Conservation (phyloP, 768 basidiomycete genomes). For the Mrakia blollopis region DNA sequence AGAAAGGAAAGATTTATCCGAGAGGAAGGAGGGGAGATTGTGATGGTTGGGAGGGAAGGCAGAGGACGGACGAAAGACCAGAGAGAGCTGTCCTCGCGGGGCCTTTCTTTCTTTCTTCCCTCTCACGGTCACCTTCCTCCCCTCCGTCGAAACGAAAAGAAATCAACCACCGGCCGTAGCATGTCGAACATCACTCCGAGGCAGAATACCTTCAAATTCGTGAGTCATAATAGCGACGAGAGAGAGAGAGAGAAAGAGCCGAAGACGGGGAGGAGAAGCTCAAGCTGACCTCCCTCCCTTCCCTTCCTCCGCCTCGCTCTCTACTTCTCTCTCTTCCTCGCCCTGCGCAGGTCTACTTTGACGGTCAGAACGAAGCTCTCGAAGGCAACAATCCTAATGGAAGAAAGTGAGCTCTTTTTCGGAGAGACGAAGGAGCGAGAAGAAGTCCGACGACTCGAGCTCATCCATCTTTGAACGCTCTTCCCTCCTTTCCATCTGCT, state of each 20-base stretch:
- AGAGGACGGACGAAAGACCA: not conserved
- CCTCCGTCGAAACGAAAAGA: no score
- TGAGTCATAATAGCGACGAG: not conserved
- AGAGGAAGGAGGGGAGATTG: not conserved
- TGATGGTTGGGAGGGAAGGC: not conserved
- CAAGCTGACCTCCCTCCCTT: not conserved
- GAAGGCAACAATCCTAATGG: not conserved
- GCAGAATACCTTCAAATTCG: constrained; percentile 15
- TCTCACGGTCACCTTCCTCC: not conserved
- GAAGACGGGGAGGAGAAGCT: not conserved
- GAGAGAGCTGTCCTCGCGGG: not conserved
- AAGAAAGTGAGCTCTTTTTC: not conserved
- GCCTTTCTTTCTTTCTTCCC: not conserved
- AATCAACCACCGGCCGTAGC: not conserved
- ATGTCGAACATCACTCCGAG: not conserved
- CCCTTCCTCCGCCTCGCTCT: constrained; percentile 1
- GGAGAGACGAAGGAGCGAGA: not conserved
- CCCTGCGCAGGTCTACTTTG: constrained; percentile 17
- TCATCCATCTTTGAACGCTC: not conserved
- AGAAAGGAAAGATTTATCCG: not conserved
- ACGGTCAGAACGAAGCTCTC: not conserved
- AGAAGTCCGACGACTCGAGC: not conserved
- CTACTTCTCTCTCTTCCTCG: no score
- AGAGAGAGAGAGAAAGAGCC: not conserved
- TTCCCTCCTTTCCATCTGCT: not conserved